Percentiles rank a stretch among this genome's conserved stretches.
Conservation (phyloP, 305 asterid species). For the Fraxinus xanthoxyloides region DNA sequence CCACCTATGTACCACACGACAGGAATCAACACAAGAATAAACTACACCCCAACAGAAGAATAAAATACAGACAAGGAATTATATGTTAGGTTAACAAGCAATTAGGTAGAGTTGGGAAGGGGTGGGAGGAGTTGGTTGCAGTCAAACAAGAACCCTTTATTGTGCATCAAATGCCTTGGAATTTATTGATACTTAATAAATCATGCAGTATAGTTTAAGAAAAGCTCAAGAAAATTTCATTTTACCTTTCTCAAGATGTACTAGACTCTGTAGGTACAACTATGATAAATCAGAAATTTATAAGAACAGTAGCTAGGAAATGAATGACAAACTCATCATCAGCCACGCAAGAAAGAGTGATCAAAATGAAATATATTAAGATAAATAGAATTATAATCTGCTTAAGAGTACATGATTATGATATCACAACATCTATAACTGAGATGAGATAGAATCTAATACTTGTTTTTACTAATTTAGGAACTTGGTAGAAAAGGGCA, state of each 20-base stretch:
- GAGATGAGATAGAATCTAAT: neutral
- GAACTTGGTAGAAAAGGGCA: neutral
- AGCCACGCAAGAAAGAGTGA: neutral
- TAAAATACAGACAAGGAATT: neutral
- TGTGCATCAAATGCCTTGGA: neutral
- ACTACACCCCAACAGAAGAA: neutral
- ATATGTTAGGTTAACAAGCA: neutral
- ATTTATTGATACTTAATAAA: neutral
- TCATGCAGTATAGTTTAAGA: neutral
- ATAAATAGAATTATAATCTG: neutral
- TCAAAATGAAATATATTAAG: neutral
- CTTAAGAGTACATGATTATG: neutral
- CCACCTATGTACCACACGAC: neutral
- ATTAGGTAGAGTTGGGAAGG: neutral
- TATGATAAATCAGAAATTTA: neutral
- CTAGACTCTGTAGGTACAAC: neutral
- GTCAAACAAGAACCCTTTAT: neutral
- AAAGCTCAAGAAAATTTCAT: neutral
- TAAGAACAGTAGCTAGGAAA: neutral
- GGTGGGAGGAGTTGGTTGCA: neutral
- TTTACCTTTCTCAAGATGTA: neutral
- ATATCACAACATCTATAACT: neutral
- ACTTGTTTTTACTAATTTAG: neutral
- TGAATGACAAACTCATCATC: neutral
- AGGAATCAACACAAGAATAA: constrained; percentile 1